Conservation (phyloP, 305 asterid genomes). For the Fraxinus floribunda region DNA sequence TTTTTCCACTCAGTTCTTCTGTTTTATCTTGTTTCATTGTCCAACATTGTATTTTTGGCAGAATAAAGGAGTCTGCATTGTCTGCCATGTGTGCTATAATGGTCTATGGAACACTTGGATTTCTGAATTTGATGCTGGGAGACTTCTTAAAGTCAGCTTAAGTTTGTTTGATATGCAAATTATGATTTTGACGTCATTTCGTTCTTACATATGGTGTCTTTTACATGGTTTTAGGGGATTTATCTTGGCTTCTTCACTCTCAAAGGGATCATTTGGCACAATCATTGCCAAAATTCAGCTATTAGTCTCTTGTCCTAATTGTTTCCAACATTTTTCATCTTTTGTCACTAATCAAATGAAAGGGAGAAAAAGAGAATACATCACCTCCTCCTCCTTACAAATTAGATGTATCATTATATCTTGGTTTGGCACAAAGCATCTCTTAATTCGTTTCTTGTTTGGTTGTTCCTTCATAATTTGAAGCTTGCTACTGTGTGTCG, state of each 20-base stretch:
- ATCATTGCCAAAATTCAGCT: background rate
- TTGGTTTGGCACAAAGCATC: background rate
- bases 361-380: background rate
- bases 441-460: background rate
- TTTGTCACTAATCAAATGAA: background rate
- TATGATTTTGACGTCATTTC: background rate
- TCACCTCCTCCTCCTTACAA: background rate
- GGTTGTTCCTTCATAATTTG: background rate
- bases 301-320: background rate
- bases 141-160: background rate
- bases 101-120: background rate
- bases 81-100: background rate
- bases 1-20: background rate
- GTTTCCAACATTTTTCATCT: background rate
- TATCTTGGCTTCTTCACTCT: background rate
- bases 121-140: background rate
- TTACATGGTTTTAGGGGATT: background rate
- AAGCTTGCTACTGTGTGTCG: background rate
- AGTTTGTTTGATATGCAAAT: background rate
- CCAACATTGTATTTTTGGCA: background rate
- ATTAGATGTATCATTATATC: background rate
- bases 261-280: background rate
- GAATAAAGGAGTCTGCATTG: background rate
- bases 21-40: background rate
- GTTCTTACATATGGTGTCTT: background rate